Percentiles rank a stretch among this genome's conserved stretches.
These are phyloP conservation scores for Suillus variegatus DNA, from an alignment of 768 basidiomycete genomes.

Conservation along the genomic window DNA sequence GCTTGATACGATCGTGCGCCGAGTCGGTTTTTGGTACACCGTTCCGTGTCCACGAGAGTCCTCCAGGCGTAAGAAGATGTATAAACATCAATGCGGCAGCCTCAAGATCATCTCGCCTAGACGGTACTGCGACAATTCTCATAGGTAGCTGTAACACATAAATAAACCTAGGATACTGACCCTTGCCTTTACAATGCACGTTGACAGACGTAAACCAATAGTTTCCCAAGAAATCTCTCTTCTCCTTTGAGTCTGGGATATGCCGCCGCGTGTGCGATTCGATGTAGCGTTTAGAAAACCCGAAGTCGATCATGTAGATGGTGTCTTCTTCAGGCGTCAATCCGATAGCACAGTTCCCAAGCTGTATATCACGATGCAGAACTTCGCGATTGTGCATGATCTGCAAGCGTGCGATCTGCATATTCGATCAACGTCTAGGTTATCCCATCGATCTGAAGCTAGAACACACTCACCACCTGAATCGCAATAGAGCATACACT, in stretches of 20 bases:
- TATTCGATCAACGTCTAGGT: constrained; percentile 12
- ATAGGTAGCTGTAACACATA: constrained; percentile 19
- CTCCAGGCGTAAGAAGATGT: constrained; percentile 74
- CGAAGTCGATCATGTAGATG: constrained; percentile 86
- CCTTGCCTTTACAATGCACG: constrained; percentile 77
- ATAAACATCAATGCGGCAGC: constrained; percentile 79
- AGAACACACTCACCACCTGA: constrained; percentile 59
- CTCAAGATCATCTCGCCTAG: constrained; percentile 78
- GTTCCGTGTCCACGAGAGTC: constrained; percentile 76
- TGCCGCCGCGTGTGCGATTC: constrained; percentile 66
- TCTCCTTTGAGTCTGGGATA: constrained; percentile 65
- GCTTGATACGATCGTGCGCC: constrained; percentile 63
- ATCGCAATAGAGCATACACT: constrained; percentile 76
- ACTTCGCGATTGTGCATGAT: constrained; percentile 76
- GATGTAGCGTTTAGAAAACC: constrained; percentile 79
- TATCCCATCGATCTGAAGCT: neutral
- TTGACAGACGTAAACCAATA: constrained; percentile 83
- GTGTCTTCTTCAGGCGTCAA: constrained; percentile 54
- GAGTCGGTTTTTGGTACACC: constrained; percentile 74
- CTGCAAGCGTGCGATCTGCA: constrained; percentile 68
- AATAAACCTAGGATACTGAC: constrained; percentile 37
- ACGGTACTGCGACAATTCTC: constrained; percentile 55
- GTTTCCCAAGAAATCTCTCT: constrained; percentile 79
- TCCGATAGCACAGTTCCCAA: constrained; percentile 75
- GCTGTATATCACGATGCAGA: constrained; percentile 77